Base-by-base conservation (phyloP, 495 filamentous ascomycete genomes). In the Hypoxylon lienhwacheense region DNA sequence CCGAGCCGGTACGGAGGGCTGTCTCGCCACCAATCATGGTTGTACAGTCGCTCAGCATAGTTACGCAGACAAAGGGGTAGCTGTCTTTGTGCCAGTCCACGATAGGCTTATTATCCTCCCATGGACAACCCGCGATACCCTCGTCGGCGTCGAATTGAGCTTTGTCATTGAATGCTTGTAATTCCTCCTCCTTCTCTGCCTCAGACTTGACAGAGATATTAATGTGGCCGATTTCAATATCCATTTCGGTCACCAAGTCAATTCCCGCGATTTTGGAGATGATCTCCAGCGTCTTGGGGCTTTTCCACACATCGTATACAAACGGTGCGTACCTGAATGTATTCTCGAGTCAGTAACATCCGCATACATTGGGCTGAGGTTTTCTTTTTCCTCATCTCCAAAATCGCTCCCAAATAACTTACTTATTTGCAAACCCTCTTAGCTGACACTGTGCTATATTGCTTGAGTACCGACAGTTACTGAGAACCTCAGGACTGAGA, bases 21-120 rank as follows among this genome's bases (percentile, higher is more conserved):
- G 85, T 89, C 67, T 89, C 86, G 5, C 86, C 86, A 26, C 85
- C 86, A 22, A 85, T 71, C 86, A 89, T 90, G 20, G 75, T 72
- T 1, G 74, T 80, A 35, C 82, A 84, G 61, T 90, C 86, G 47
- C 83, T 86, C 41, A 89, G 78, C 86, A 89, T 89, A 10, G 83
- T 75, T 29, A 90, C 85, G 58, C 86, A 89, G 15, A 90, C 86
- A 54, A 88, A 89, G 0, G 86, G 86, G 61, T 89, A 89, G 56
- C 82, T 85, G 59, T 90, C 86, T 22, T 71, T 82, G 66, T 90
- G 85, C 86, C 85, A 89, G 47, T 79, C 84, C 17, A 87, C 84
- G 39, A 88, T 81, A 17, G 69, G 65, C 64, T 82, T 77, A 41
- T 85, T 79, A 47, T 86, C 79, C 35, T 83, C 81, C 75, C 77